Base-by-base conservation (phyloP, 2,329 filamentous ascomycete genomes). In the Exophiala calicioides region DNA sequence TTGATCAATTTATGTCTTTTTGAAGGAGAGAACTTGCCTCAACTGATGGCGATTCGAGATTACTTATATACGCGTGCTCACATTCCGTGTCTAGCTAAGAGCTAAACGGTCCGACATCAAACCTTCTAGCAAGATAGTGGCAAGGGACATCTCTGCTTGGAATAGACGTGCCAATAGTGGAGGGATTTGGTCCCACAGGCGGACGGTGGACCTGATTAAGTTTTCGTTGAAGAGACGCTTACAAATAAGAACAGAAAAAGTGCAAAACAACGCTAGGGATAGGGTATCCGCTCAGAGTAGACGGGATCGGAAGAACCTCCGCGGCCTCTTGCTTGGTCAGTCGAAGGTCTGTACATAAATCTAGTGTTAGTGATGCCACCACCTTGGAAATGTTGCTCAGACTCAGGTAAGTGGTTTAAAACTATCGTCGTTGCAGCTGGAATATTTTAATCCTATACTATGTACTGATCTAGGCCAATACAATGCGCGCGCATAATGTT, bases 171-270 rank as follows among this genome's bases (percentile, higher is more conserved):
- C 6, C 20, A 9, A 15, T 16, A 26, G 9, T 12, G 19, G 9
- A n/a, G 3, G 29, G 26, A 30, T 40, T 29, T 8, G 8, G 15
- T 10, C 30, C 37, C 37, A 15, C 19, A 21, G 35, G 19, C 15
- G 35, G 15, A 8, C n/a, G 5, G 5, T 5, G 23, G 26, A 13
- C 20, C 20, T 38, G 5, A 38, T 16, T 10, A 13, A 41, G 13
- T 20, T 26, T 30, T 26, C 38, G 38, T 41, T n/a, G 13, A 41
- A 20, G 13, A n/a, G 24, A 21, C 15, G 13, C 27, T 31, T 9
- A 32, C 27, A 32, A 41, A n/a, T 2, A 6, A 4, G 15, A 5
- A 32, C 24, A 31, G 15, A 32, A 23, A 31, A 41, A 41, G 24
- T 19, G 32, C 38, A 4, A 3, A 19, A 39, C 13, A 27, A 7